Evolutionary conservation across 768 basidiomycete genomes (phyloP), one percentile per base, ranked within the genome.

Genomic region (Pulveroboletus sp.): DNA sequence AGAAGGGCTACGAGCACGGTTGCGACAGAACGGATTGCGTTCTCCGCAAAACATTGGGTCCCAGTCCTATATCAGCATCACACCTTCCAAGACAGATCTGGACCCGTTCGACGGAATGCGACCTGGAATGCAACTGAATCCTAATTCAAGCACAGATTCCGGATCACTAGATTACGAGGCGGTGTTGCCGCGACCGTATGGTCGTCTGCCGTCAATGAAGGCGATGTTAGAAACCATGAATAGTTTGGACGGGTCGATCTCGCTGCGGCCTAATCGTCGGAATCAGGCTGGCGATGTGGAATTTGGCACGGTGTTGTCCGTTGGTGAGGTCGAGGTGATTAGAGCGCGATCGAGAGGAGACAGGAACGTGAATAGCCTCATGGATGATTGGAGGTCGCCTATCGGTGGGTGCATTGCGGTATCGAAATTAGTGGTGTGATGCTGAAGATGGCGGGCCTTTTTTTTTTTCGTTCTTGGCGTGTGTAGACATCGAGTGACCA

Each of bases 351-450:
- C 69, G 49, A 50, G 12, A 39, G 46, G 55, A 26, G 66, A 67
- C 50, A 75, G 47, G 42, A 33, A n/a, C 15, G 46, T 65, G 46
- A 76, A 82, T 54, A 77, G 75, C 37, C 66, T 84, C 67, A 74
- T 86, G 43, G 73, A 80, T 54, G 78, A 80, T 55, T 88, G 80
- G 69, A 83, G 76, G 39, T 86, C 83, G 21, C 86, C 86, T 1
- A 82, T 88, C 46, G 81, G 85, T 87, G 47, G 39, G 73, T 68
- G 24, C 37, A 10, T 31, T 26, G 9, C 2, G 2, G 15, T 8
- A 17, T 37, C 17, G 15, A 2, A 2, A 4, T 7, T 35, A 3
- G 31, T 18, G 26, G 12, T 28, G 27, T 32, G 38, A 9, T 28
- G 31, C 41, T 56, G 38, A 55, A 9, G 12, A 11, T 32, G 0